Evolutionary conservation across 2,329 filamentous ascomycete species (phyloP), one percentile per base, ranked within the genome.

Genomic region (Cordyceps tenuipes): DNA sequence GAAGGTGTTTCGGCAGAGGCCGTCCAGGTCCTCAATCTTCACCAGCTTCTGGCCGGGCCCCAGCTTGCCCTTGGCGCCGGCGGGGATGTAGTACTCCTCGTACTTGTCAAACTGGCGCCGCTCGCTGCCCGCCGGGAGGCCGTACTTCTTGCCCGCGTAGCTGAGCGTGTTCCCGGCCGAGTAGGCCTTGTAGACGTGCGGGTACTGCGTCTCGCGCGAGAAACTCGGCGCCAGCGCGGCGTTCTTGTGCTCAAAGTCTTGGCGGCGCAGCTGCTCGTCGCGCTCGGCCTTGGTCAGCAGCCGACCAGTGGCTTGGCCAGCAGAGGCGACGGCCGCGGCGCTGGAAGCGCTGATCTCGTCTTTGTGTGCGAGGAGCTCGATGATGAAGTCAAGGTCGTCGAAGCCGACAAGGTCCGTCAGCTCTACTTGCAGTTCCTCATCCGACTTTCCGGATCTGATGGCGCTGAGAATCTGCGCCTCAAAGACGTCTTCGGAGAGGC

Each of bases 381-480:
- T 92, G 57, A 97, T 88, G 67, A 99, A 86, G 65, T 99, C 93
- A 19, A 99, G 79, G 68, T 97, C 91, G 66, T 94, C 91, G 68
- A 93, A 97, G 0, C 95, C 94, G 62, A 99, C 80, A 48, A 97
- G 83, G 67, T 99, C 94, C 0, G 90, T 91, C 41, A 99, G 80
- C 46, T 87, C 85, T 69, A 91, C 92, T 71, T 97, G 93, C n/a
- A 97, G 77, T 72, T 96, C 91, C 61, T 96, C 90, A 61, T 96
- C 89, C 36, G 83, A 80, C 49, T 72, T 75, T n/a, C 76, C 75
- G 5, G 90, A 89, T 8, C 81, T 81, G 41, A 99, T 73, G 3
- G 93, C 79, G 5, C 89, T 88, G 44, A 85, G 75, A 41, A 97
- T 83, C 70, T 97, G 91, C 59, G 88, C 83, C 63, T 88, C 81